Evolutionary conservation across 257 asterid genomes (phyloP).

Genomic region (Lithospermum erythrorhizon): DNA sequence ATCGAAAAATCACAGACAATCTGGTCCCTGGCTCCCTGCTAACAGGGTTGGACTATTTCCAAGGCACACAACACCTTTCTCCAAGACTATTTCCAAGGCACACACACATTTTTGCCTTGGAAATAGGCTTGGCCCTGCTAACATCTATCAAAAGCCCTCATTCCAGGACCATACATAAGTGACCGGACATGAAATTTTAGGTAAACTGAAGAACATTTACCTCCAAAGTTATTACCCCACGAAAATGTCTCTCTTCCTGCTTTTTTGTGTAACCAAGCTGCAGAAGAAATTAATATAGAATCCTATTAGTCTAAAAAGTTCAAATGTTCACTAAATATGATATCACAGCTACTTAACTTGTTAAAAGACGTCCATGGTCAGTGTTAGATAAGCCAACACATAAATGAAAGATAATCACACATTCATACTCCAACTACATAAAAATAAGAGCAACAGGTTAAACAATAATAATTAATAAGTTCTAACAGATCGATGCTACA

Average conservation of each 20-base stretch:
- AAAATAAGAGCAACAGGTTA: no score
- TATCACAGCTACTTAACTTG: not conserved
- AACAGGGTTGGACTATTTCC: no score
- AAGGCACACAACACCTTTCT: no score
- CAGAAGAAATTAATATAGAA: conserved; percentile 9
- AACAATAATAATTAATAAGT: no score
- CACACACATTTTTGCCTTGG: no score
- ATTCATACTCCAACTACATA: no score
- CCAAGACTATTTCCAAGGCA: no score
- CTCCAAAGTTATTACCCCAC: conserved; percentile 93
- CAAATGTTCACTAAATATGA: not conserved
- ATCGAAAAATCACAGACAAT: not conserved
- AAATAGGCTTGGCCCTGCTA: no score
- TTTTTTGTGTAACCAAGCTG: conserved; percentile 98
- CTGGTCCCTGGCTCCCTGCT: no score
- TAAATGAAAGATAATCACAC: no score
- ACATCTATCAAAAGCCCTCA: not conserved
- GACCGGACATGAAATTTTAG: not conserved
- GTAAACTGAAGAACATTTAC: conserved; percentile 16
- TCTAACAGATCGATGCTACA: no score
- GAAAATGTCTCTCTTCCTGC: conserved; percentile 90
- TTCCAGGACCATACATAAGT: not conserved
- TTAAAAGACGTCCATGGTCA: not conserved
- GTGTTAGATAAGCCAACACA: no score
- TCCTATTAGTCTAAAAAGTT: not conserved